Base-by-base conservation (phyloP, 345 rosid genomes). In the Clausena lansium region DNA sequence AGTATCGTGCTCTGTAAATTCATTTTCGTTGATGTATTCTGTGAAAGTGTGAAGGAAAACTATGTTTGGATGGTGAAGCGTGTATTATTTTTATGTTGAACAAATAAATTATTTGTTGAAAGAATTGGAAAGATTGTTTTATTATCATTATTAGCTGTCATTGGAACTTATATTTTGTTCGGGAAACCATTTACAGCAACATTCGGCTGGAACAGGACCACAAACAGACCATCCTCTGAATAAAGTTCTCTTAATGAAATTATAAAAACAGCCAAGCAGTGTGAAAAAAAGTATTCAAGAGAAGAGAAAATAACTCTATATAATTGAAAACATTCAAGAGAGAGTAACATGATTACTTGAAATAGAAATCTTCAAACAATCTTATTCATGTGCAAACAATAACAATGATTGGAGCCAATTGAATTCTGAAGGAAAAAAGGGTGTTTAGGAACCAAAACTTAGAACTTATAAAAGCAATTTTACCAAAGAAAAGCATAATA, bases 341-440 rank as follows among this genome's bases (percentile, higher is more conserved):
- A 52, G 38, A 2, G 7, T 70, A 6, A 52, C 25, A 28, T 78
- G 64, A 11, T 57, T 38, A 24, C 14, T 45, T 47, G 33, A 28
- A 76, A 57, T 10, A 52, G 62, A 63, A 30, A 75, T 45, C 61
- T 38, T 59, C 70, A 24, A 41, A 14, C 14, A 62, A 45, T 58
- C 55, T 81, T 78, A 77, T 78, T 32, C 68, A 71, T 72, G 33
- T 36, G 69, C 78, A 20, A 76, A 61, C 33, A 72, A 15, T 39
- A 35, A 75, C 63, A 38, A 36, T 25, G 39, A 59, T 24, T 17
- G 67, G 52, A 27, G n/a, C 19, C 25, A 41, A 6, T 41, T 41
- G 4, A 41, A 41, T 41, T 11, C 0, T 41, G 47, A 41, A 41
- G 14, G 13, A 10, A 41, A 41, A 41, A 41, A 10, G 1, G 45